Evolutionary conservation across 148 eudicot species (phyloP), one percentile per base, ranked within the genome.

Genomic region (Silene conica): DNA sequence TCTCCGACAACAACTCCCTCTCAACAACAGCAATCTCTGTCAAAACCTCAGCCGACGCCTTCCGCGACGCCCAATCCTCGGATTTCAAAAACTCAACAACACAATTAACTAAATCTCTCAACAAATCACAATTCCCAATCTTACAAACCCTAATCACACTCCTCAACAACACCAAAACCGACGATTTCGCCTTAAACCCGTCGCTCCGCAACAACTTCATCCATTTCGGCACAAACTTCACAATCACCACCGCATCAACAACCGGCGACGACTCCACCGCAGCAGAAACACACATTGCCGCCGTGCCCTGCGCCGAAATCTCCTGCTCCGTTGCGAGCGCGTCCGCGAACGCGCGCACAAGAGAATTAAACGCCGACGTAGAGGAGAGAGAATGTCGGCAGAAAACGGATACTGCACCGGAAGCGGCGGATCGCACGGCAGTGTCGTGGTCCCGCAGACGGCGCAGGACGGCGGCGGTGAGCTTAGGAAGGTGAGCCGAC

Each of bases 11-110:
- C 10, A 73, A 67, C 2, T 85, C 87, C 52, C 78, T 81, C 79
- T 91, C 98, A 69, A 76, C 89, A 21, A 71, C 77, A 16, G 92
- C 96, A 75, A 94, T 55, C 82, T 85, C 89, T 79, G 70, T 63
- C 83, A 91, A 76, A 41, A 85, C 90, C 82, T 91, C 97, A 0
- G 96, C 93, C 0, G 96, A 88, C 3, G 97, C 93, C 74, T 89
- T 95, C 82, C 97, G 80, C 20, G 87, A 85, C 20, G 85, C 83
- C 98, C 98, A 95, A 82, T 95, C 93, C 34, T 90, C 98, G 26
- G 85, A 84, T 63, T 87, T 86, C 74, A 92, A 63, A 61, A 84
- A 90, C 65, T 84, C 97, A 64, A 84, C 75, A 77, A 90, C 78
- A 74, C 83, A 77, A 75, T 21, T 67, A 21, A 95, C 87, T 80